phyloP scores from a whole-genome alignment of 805 yeast species.

The Ascoidea rubescens region DNA sequence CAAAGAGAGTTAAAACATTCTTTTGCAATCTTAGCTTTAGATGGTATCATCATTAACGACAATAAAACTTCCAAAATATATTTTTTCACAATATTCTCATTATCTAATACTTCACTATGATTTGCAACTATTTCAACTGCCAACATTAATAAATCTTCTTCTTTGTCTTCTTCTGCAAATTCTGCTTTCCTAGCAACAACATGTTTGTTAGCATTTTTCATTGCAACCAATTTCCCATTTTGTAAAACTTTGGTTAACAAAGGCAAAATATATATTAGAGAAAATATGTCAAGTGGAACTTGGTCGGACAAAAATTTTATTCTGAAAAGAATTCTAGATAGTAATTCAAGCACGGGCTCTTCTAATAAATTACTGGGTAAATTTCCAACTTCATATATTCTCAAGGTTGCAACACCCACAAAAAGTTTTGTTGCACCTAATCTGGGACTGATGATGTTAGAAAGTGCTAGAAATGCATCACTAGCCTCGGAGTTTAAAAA shows the following conservation, averaged over 20 bases:
- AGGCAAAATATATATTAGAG: conserved; percentile 67
- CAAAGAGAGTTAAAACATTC: conserved; percentile 71
- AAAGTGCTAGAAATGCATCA: conserved; percentile 37
- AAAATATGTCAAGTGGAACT: conserved; percentile 48
- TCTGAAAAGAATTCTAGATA: conserved; percentile 60
- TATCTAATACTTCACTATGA: conserved; percentile 57
- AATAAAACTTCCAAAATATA: conserved; percentile 49
- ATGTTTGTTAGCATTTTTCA: conserved; percentile 37
- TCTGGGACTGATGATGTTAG: conserved; percentile 36
- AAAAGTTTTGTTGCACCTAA: conserved; percentile 35
- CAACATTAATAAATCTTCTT: conserved; percentile 72
- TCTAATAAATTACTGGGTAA: conserved; percentile 31
- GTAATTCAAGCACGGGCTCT: conserved; percentile 38
- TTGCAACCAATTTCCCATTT: conserved; percentile 44
- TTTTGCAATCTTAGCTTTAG: conserved; percentile 69
- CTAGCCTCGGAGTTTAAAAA: conserved; percentile 31
- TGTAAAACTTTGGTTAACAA: conserved; percentile 54
- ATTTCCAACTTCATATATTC: conserved; percentile 33
- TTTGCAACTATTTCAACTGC: conserved; percentile 62
- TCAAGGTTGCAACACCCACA: conserved; percentile 58
- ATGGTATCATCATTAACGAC: conserved; percentile 54
- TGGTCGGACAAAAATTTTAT: conserved; percentile 65
- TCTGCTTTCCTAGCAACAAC: conserved; percentile 39
- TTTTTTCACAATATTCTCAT: conserved; percentile 53
- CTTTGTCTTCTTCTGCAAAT: conserved; percentile 70